phyloP scores from a whole-genome alignment of 2,329 filamentous ascomycete species.

The Emmonsia crescens region DNA sequence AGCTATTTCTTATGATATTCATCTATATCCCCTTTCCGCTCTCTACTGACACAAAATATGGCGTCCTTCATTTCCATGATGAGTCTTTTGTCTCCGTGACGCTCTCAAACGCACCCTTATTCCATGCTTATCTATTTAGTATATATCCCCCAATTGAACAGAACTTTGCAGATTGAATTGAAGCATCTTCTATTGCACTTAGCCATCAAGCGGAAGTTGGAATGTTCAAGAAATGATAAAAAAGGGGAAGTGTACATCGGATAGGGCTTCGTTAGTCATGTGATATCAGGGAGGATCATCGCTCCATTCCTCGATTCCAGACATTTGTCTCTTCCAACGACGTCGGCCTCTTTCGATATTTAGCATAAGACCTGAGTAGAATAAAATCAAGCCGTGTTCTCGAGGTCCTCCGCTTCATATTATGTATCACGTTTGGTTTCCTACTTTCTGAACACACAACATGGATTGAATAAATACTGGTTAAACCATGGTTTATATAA shows the following conservation, averaged over 20 bases:
- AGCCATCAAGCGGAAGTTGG: not conserved
- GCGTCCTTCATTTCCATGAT: not conserved
- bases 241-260: not conserved
- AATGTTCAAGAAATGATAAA: not conserved
- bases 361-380: no score
- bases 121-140: not conserved
- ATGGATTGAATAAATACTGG: not conserved
- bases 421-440: not conserved
- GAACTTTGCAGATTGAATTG: not conserved
- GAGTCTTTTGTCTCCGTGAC: not conserved
- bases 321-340: no score
- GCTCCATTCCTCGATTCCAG: no score
- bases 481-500: not conserved
- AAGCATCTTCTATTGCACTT: not conserved
- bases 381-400: no score
- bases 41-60: not conserved
- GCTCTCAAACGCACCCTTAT: not conserved
- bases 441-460: not conserved
- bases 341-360: no score
- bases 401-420: no score
- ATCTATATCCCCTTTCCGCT: not conserved
- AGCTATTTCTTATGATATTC: not conserved
- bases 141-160: not conserved
- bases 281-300: not conserved
- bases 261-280: no score